These are phyloP conservation scores for Rhodotorula sp. DNA, from an alignment of 1,284 basidiomycete species.

Conservation along the genomic window DNA sequence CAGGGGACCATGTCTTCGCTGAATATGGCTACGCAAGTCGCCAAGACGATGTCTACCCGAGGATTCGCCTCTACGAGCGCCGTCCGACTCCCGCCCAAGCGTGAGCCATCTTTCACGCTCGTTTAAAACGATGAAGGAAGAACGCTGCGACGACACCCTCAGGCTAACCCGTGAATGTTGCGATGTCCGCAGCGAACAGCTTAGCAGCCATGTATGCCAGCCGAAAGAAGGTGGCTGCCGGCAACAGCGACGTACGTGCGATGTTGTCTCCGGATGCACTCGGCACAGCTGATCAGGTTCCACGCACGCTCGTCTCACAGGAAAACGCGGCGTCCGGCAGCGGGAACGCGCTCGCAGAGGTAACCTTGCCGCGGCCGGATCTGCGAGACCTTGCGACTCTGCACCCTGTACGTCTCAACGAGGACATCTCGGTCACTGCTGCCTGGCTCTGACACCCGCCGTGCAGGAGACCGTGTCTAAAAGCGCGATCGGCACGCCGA, in stretches of 20 bases:
- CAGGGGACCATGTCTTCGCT: background rate
- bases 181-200: constrained; percentile 5
- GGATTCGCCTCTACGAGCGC: constrained; percentile 18
- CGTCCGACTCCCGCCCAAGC: constrained; percentile 19
- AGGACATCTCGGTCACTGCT: too few species aligned
- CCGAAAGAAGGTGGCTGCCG: constrained; percentile 14
- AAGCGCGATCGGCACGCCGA: constrained; percentile 21
- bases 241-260: constrained; percentile 17
- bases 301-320: constrained; percentile 3
- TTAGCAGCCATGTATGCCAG: constrained; percentile 14
- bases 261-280: background rate
- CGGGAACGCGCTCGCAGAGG: constrained; percentile 25
- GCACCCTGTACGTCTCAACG: constrained; percentile 18
- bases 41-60: background rate
- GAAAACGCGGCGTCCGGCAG: constrained; percentile 10
- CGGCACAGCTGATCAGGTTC: too few species aligned
- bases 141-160: background rate
- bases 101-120: constrained; percentile 8
- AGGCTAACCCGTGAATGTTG: background rate
- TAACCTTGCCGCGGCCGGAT: constrained; percentile 25
- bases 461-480: constrained; percentile 20
- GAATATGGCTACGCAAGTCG: background rate
- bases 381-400: constrained; percentile 11
- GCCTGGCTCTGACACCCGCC: background rate
- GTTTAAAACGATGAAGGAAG: background rate